Conservation (phyloP, 1,284 basidiomycete genomes). For the Agaricales sp. region DNA sequence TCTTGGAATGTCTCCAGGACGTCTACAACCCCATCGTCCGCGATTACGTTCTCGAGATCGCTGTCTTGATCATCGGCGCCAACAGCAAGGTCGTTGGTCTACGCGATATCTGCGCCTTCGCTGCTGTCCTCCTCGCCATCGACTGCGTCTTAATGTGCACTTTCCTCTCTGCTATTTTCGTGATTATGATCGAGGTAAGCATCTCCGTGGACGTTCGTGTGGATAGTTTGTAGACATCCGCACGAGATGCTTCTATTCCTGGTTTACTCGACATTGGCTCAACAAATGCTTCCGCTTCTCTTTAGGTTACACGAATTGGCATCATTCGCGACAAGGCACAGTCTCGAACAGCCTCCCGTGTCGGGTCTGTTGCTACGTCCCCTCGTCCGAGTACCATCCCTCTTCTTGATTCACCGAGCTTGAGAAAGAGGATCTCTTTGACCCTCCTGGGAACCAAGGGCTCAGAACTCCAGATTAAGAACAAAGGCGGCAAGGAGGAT, state of each 20-base stretch:
- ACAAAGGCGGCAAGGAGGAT: slow-evolving; percentile 24
- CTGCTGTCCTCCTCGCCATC: slow-evolving; percentile 75
- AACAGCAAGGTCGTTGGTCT: slow-evolving; percentile 84
- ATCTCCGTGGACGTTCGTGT: no score
- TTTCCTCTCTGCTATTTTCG: slow-evolving; percentile 84
- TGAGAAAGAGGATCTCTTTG: slow-evolving; percentile 36
- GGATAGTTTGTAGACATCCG: no score
- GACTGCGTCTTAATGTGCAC: slow-evolving; percentile 89
- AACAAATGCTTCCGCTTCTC: no score
- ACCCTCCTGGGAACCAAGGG: slow-evolving; percentile 61
- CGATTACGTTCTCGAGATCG: slow-evolving; percentile 90
- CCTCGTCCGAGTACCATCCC: slow-evolving; percentile 14
- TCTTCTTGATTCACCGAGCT: slow-evolving; percentile 15
- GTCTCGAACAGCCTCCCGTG: slow-evolving; percentile 20
- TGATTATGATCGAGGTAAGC: slow-evolving; percentile 88
- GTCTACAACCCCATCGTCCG: slow-evolving; percentile 81
- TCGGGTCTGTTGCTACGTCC: slow-evolving; percentile 19
- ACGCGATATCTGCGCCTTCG: slow-evolving; percentile 91
- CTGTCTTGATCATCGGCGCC: slow-evolving; percentile 82
- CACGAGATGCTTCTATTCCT: slow-evolving; percentile 3
- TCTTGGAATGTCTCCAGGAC: slow-evolving; percentile 73
- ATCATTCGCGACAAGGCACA: slow-evolving; percentile 31
- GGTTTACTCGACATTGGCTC: slow-evolving; percentile 7
- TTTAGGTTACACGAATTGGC: slow-evolving; percentile 41
- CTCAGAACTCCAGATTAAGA: slow-evolving; percentile 23